A percentile compares a stretch with the other conserved stretches of the same genome.
phyloP scores from a whole-genome alignment of 352 stramenopile genomes.

The Thraustochytrium striatum region DNA sequence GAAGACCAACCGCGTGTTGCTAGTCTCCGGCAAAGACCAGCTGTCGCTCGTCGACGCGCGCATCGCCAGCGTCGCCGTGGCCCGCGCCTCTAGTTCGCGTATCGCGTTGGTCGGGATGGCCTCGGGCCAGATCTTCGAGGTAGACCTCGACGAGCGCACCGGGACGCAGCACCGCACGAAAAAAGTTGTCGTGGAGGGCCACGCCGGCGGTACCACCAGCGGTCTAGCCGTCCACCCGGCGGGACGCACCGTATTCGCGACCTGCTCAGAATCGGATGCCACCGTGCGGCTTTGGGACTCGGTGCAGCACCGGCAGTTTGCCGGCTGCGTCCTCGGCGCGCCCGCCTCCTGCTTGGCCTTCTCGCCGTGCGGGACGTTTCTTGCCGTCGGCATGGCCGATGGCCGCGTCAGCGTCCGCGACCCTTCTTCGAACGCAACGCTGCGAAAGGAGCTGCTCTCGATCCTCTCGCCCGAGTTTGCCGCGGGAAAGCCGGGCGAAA shows the following conservation, averaged over 20 bases:
- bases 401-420: not conserved
- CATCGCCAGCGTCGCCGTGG: not conserved
- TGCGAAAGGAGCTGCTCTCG: not conserved
- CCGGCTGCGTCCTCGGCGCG: not conserved
- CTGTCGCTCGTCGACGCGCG: not conserved
- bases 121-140: constrained; percentile 13
- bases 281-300: not conserved
- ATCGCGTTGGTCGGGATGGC: constrained; percentile 13
- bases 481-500: not conserved
- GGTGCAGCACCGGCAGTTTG: not conserved
- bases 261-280: not conserved
- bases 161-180: not conserved
- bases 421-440: not conserved
- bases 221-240: not conserved
- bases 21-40: not conserved
- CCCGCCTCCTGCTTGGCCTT: not conserved
- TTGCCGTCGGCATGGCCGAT: constrained; percentile 9
- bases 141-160: constrained; percentile 27
- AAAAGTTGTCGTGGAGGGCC: not conserved
- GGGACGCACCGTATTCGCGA: not conserved
- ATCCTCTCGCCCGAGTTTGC: not conserved
- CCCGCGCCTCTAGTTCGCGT: not conserved
- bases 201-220: not conserved
- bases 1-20: not conserved
- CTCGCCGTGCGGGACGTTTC: not conserved